Percentiles rank a stretch among this genome's conserved stretches.
Conservation (phyloP, 129 eudicot species). For the Ambrosia artemisiifolia region DNA sequence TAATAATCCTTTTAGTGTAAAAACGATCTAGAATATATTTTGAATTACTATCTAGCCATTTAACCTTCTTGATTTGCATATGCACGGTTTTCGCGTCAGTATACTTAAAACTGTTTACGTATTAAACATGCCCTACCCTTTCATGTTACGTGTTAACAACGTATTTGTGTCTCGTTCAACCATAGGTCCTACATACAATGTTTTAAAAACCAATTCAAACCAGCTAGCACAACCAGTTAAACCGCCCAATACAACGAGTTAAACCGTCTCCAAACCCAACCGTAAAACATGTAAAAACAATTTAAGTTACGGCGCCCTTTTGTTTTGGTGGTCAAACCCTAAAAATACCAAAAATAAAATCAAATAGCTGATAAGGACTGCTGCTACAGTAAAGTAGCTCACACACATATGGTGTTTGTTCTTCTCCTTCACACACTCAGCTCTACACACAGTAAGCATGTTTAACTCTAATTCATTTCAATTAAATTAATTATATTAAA, state of each 20-base stretch:
- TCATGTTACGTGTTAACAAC: neutral
- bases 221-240: no score
- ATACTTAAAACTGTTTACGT: no score
- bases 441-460: constrained; percentile 21
- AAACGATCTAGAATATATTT: no score
- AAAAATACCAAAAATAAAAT: constrained; percentile 1
- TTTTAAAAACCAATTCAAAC: no score
- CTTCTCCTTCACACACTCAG: constrained; percentile 2
- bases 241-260: no score
- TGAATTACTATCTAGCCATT: no score
- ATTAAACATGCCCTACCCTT: no score
- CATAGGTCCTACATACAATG: neutral
- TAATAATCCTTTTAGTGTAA: no score
- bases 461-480: neutral
- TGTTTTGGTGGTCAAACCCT: constrained; percentile 28
- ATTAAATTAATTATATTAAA: no score
- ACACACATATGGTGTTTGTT: constrained; percentile 16
- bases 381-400: constrained; percentile 19
- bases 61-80: no score
- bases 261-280: no score
- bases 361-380: neutral
- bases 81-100: no score
- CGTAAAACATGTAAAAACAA: neutral
- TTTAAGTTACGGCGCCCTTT: constrained; percentile 18
- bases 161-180: neutral